These are phyloP conservation scores for Cantharellus cinnabarinus DNA, from an alignment of 768 basidiomycete species.

Conservation along the genomic window DNA sequence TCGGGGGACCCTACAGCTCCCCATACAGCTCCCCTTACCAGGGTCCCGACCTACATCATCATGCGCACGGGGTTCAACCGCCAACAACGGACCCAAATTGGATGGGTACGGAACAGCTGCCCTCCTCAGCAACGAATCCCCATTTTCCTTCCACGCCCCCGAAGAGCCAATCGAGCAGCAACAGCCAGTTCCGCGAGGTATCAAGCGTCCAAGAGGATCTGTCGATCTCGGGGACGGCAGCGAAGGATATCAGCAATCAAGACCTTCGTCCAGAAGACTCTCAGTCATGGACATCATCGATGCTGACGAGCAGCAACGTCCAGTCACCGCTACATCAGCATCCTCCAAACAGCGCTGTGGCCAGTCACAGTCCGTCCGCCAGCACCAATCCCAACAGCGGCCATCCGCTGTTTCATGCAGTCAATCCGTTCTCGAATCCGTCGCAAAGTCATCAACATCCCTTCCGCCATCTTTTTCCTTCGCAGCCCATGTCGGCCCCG, in stretches of 20 bases:
- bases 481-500: neutral
- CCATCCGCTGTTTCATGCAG: no score
- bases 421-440: neutral
- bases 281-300: constrained; percentile 1
- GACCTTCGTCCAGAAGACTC: neutral
- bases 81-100: neutral
- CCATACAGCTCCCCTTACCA: neutral
- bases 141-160: constrained; percentile 4
- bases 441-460: neutral
- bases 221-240: neutral
- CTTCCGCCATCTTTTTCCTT: neutral
- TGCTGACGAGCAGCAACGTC: neutral
- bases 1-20: neutral
- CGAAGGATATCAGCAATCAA: neutral
- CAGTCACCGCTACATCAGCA: neutral
- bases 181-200: neutral
- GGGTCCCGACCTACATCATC: neutral
- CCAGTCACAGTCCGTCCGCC: neutral
- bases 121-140: constrained; percentile 1
- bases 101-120: neutral
- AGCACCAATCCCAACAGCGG: neutral
- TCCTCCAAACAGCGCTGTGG: neutral
- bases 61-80: neutral
- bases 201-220: neutral
- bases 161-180: neutral